Percentiles rank a stretch among this genome's conserved stretches.
Conservation (phyloP, 352 stramenopile genomes). For the Elongisporangium anandrum region DNA sequence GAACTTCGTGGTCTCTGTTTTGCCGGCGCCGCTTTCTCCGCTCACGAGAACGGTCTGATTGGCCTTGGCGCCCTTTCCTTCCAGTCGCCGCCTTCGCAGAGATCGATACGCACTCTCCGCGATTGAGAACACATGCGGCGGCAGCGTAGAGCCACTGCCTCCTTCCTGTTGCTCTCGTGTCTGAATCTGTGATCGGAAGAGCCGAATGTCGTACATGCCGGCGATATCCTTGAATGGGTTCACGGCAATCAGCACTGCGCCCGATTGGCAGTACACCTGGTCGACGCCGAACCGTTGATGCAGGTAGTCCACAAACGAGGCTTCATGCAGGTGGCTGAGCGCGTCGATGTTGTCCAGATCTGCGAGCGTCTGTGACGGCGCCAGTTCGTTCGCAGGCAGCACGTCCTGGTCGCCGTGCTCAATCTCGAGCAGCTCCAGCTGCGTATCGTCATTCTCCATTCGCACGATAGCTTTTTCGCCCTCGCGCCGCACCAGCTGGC, state of each 20-base stretch:
- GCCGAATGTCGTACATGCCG: conserved; percentile 54
- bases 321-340: conserved; percentile 75
- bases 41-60: conserved; percentile 45
- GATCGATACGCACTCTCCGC: conserved; percentile 69
- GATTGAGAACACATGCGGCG: conserved; percentile 81
- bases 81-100: conserved; percentile 25
- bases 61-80: conserved; percentile 30
- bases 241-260: conserved; percentile 68
- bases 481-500: conserved; percentile 31
- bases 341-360: conserved; percentile 67
- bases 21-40: conserved; percentile 40
- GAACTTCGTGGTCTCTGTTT: conserved; percentile 65
- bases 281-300: conserved; percentile 65
- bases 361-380: conserved; percentile 27
- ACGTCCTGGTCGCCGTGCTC: conserved; percentile 36
- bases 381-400: conserved; percentile 42
- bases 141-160: conserved; percentile 19
- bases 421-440: conserved; percentile 39
- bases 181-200: conserved; percentile 29
- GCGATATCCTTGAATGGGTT: conserved; percentile 78
- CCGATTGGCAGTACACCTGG: conserved; percentile 74
- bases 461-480: conserved; percentile 34
- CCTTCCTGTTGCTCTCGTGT: neutral
- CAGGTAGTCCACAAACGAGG: conserved; percentile 77
- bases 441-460: conserved; percentile 22